Conservation (phyloP, 345 rosid genomes). For the Noccaea caerulescens region DNA sequence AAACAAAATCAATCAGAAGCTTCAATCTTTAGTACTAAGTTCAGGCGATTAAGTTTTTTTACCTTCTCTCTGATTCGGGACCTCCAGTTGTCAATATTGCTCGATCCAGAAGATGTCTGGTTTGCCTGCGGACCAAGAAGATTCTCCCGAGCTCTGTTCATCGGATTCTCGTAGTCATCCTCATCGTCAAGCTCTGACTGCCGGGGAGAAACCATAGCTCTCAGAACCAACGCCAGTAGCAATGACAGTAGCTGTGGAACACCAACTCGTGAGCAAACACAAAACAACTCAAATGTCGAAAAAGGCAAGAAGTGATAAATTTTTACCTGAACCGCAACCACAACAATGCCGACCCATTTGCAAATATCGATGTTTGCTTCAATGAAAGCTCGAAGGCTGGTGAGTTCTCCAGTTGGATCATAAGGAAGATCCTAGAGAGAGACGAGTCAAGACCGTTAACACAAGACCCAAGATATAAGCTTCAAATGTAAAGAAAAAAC, state of each 20-base stretch:
- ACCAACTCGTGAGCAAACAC: conserved; percentile 3
- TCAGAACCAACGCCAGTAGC: conserved; percentile 70
- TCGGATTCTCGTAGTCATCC: conserved; percentile 61
- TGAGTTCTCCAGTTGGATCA: conserved; percentile 94
- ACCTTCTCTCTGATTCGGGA: conserved; percentile 91
- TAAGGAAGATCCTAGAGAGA: conserved; percentile 42
- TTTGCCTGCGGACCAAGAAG: conserved; percentile 65
- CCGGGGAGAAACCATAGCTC: conserved; percentile 69
- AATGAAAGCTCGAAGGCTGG: conserved; percentile 67
- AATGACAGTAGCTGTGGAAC: conserved; percentile 63
- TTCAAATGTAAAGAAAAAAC: conserved; percentile 22
- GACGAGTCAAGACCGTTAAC: background rate
- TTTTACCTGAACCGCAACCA: conserved; percentile 71
- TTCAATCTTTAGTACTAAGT: background rate
- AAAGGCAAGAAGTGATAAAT: background rate
- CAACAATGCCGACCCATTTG: conserved; percentile 82
- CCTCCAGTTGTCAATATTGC: conserved; percentile 64
- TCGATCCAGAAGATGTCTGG: conserved; percentile 63
- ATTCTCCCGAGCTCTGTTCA: conserved; percentile 72
- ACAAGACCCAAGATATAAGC: conserved; percentile 5
- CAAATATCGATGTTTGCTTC: conserved; percentile 71
- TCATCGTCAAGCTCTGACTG: conserved; percentile 63
- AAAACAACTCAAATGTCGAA: background rate
- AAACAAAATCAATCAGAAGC: background rate
- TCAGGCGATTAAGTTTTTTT: conserved; percentile 17